A percentile compares a stretch with the other conserved stretches of the same genome.
Conservation (phyloP, 2,329 filamentous ascomycete species). For the Colletotrichum siamense region DNA sequence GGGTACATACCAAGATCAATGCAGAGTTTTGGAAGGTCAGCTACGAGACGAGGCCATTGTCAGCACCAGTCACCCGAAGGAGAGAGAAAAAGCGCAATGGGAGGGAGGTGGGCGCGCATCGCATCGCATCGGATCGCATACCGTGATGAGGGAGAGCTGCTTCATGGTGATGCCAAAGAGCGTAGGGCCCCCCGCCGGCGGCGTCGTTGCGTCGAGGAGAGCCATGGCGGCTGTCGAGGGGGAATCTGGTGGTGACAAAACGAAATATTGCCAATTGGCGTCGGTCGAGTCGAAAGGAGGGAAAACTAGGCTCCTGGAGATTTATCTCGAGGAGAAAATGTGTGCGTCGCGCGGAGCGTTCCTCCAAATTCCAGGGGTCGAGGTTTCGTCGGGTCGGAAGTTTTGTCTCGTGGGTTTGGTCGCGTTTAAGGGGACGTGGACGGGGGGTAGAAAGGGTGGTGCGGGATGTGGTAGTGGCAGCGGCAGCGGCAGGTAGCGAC, state of each 20-base stretch:
- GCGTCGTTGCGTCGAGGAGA: conserved; percentile 42
- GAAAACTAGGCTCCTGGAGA: neutral
- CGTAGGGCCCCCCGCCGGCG: conserved; percentile 45
- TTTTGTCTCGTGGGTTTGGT: conserved; percentile 4
- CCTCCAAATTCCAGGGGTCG: neutral
- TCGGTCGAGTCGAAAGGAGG: neutral
- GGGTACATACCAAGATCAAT: conserved; percentile 65
- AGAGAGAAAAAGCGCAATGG: no score
- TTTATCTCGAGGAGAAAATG: neutral
- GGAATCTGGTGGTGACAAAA: neutral
- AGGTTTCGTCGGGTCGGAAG: neutral
- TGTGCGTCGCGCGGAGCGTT: neutral
- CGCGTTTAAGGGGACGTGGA: neutral
- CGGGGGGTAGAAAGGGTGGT: neutral
- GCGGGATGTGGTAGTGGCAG: neutral
- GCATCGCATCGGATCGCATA: conserved; percentile 16
- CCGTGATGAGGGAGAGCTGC: conserved; percentile 61
- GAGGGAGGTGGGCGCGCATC: neutral
- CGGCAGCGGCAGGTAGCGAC: neutral
- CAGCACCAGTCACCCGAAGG: neutral
- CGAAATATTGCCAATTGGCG: neutral
- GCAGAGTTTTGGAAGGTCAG: conserved; percentile 80
- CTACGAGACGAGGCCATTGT: conserved; percentile 45
- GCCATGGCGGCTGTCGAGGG: conserved; percentile 39
- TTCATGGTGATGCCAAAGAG: conserved; percentile 70